Conservation (phyloP, 495 filamentous ascomycete genomes). For the Daldinia grandis region DNA sequence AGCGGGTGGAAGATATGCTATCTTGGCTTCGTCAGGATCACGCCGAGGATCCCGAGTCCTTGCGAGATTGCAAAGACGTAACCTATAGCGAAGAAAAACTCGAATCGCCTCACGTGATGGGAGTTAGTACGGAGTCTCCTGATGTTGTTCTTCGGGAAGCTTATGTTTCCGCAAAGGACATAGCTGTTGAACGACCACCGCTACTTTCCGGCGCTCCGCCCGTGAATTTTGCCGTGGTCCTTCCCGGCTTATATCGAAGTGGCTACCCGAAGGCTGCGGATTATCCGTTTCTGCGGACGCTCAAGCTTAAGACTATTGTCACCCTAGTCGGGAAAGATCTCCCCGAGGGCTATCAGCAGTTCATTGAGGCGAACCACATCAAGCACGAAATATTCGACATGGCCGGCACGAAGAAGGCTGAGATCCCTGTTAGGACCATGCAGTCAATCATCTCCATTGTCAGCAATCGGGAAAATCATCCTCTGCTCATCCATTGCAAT, state of each 20-base stretch:
- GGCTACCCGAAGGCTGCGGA: conserved; percentile 73
- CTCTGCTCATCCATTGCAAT: conserved; percentile 86
- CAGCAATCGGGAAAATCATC: conserved; percentile 72
- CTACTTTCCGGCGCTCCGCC: conserved; percentile 49
- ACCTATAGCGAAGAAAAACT: conserved; percentile 3
- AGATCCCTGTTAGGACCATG: conserved; percentile 69
- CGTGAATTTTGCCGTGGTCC: conserved; percentile 71
- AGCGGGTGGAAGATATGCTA: background rate
- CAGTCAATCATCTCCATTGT: conserved; percentile 69
- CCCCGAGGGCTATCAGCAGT: conserved; percentile 64
- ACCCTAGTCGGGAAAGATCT: conserved; percentile 77
- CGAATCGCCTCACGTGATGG: background rate
- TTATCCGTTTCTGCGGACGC: conserved; percentile 66
- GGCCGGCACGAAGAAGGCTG: conserved; percentile 77
- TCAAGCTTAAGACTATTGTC: conserved; percentile 77
- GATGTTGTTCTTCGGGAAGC: conserved; percentile 14
- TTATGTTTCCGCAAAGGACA: conserved; percentile 18
- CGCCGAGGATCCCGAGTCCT: background rate
- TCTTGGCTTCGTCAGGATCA: background rate
- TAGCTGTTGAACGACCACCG: conserved; percentile 30
- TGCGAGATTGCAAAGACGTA: background rate
- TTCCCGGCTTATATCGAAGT: conserved; percentile 77
- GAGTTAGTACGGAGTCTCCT: conserved; percentile 14
- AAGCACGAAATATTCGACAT: conserved; percentile 74
- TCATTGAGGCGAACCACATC: conserved; percentile 69